Percentiles rank a stretch among this genome's conserved stretches.
Conservation (phyloP, 257 asterid genomes). For the Scutellaria baicalensis region DNA sequence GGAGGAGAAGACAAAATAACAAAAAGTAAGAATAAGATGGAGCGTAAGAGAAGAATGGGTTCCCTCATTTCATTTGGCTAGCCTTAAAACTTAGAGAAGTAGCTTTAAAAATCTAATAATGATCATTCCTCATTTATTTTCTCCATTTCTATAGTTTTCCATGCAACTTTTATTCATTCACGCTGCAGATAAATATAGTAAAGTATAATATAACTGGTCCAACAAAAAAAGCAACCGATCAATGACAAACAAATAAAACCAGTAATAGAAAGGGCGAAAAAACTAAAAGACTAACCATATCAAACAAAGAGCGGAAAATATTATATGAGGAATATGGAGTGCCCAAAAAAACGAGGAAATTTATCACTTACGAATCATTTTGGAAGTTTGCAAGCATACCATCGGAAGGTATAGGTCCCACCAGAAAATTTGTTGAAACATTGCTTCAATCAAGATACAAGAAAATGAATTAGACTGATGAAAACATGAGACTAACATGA, state of each 20-base stretch:
- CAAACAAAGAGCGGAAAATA: neutral
- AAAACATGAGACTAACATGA: constrained; percentile 8
- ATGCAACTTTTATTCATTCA: neutral
- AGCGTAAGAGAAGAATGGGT: neutral
- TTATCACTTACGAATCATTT: constrained; percentile 58
- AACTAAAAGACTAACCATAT: neutral
- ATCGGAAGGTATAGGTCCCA: constrained; percentile 70
- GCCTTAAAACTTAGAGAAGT: neutral
- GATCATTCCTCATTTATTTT: neutral
- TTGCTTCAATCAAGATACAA: constrained; percentile 48
- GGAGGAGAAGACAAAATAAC: constrained; percentile 1
- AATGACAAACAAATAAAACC: constrained; percentile 1
- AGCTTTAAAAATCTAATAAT: neutral
- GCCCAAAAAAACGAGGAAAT: neutral
- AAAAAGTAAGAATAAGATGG: constrained; percentile 5
- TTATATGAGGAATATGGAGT: neutral
- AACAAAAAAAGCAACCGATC: neutral
- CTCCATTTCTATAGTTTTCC: neutral
- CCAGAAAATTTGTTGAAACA: constrained; percentile 76
- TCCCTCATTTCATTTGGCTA: neutral
- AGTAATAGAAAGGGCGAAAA: neutral
- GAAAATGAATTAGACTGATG: constrained; percentile 12
- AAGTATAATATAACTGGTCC: neutral
- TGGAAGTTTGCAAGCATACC: constrained; percentile 57
- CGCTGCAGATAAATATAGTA: neutral